Evolutionary conservation across 495 filamentous ascomycete species (phyloP).

Genomic region (Glarea lozoyensis): DNA sequence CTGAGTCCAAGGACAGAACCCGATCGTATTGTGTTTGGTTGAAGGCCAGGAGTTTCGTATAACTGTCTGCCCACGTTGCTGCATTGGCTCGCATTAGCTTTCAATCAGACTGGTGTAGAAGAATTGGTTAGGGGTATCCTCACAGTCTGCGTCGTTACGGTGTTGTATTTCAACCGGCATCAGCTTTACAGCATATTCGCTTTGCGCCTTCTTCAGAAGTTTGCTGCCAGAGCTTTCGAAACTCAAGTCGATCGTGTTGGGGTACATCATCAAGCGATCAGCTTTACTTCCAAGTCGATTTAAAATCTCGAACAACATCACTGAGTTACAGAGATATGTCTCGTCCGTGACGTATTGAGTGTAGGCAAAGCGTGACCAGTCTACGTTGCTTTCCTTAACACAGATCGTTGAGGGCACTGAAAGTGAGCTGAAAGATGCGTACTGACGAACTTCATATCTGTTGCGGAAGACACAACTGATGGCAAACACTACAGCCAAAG

Average conservation of each 20-base stretch:
- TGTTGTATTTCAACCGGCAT: slow-evolving; percentile 50
- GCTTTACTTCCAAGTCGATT: slow-evolving; percentile 52
- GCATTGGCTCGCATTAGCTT: slow-evolving; percentile 8
- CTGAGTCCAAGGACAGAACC: slow-evolving; percentile 60
- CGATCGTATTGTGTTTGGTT: slow-evolving; percentile 60
- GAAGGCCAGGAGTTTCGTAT: slow-evolving; percentile 64
- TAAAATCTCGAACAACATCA: slow-evolving; percentile 66
- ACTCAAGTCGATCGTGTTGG: slow-evolving; percentile 19
- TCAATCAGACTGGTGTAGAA: too few relatives aligned
- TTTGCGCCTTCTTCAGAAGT: slow-evolving; percentile 50
- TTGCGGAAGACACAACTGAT: too few relatives aligned
- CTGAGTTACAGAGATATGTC: slow-evolving; percentile 63
- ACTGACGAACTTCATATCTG: too few relatives aligned
- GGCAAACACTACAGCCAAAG: too few relatives aligned
- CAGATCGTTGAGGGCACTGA: too few relatives aligned
- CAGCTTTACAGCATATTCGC: slow-evolving; percentile 51
- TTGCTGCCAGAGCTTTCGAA: slow-evolving; percentile 27
- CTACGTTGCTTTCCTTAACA: too few relatives aligned
- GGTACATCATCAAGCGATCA: slow-evolving; percentile 60
- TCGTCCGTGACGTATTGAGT: slow-evolving; percentile 61
- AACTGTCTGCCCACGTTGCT: slow-evolving; percentile 53
- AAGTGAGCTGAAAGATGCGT: too few relatives aligned
- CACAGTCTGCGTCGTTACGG: slow-evolving; percentile 28
- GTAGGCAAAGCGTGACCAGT: slow-evolving; percentile 62
- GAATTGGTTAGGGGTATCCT: too few relatives aligned